These are phyloP conservation scores for Pharnaceum exiguum DNA, from an alignment of 148 eudicot genomes.

Conservation along the genomic window DNA sequence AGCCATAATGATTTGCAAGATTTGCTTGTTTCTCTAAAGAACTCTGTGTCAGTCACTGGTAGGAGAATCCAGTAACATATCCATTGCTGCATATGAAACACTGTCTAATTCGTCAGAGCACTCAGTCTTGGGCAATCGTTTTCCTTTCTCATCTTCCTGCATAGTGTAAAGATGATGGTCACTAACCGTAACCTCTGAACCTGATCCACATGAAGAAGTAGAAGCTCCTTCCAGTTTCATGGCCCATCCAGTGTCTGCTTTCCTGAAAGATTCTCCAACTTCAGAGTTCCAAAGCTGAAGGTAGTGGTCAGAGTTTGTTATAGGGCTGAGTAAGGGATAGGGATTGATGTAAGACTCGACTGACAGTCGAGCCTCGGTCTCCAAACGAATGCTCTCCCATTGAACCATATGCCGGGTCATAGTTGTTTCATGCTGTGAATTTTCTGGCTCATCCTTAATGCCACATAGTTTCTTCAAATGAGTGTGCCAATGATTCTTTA, in stretches of 20 bases:
- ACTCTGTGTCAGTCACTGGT: slow-evolving; percentile 11
- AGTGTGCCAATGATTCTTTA: slow-evolving; percentile 24
- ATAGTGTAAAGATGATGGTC: slow-evolving; percentile 7
- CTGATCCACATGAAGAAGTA: slow-evolving; percentile 13
- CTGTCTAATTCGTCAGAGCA: slow-evolving; percentile 12
- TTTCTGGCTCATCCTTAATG: background rate
- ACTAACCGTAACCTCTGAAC: slow-evolving; percentile 17
- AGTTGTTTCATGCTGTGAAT: slow-evolving; percentile 4
- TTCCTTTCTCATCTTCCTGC: background rate
- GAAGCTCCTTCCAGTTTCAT: background rate
- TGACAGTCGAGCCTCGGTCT: slow-evolving; percentile 23
- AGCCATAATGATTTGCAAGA: slow-evolving; percentile 3
- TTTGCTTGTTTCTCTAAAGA: background rate
- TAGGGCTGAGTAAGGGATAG: background rate
- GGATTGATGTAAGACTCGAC: slow-evolving; percentile 17
- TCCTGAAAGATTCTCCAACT: slow-evolving; percentile 24
- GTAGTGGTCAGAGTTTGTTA: slow-evolving; percentile 1
- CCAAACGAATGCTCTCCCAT: slow-evolving; percentile 33
- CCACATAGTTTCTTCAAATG: slow-evolving; percentile 10
- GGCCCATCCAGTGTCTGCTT: background rate
- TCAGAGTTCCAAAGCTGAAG: slow-evolving; percentile 26
- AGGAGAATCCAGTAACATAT: slow-evolving; percentile 32
- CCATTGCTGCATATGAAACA: slow-evolving; percentile 15
- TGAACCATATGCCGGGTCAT: slow-evolving; percentile 19
- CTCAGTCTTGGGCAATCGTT: background rate